Evolutionary conservation across 371 early-diverging fungal species (phyloP).

Genomic region (Massospora cicadina): DNA sequence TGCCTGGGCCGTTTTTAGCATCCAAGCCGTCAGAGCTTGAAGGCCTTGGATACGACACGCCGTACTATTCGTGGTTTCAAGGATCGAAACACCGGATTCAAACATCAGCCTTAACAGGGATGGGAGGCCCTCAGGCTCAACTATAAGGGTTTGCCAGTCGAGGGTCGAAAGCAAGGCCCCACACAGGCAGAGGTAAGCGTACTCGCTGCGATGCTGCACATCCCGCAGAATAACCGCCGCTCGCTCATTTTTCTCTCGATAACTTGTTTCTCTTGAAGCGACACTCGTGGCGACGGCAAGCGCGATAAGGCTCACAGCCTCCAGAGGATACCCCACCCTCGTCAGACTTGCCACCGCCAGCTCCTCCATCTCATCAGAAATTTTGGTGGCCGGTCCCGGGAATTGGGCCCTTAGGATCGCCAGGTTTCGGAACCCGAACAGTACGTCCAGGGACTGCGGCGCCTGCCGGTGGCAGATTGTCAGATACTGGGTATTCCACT

Average conservation of each 20-base stretch:
- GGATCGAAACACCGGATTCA: background rate
- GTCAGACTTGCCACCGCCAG: background rate
- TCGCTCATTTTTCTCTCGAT: background rate
- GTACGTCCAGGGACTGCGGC: background rate
- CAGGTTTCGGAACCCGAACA: background rate
- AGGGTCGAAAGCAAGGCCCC: background rate
- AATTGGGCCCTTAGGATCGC: background rate
- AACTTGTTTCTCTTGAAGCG: background rate
- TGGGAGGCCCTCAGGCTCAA: background rate
- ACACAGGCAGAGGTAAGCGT: background rate
- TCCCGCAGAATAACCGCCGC: background rate
- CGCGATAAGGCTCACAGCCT: background rate
- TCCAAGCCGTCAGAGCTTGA: background rate
- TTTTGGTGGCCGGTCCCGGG: background rate
- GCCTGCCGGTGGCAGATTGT: background rate
- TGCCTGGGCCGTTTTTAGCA: background rate
- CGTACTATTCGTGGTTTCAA: background rate
- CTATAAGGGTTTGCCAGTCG: background rate
- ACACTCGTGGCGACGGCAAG: background rate
- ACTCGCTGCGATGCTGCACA: background rate
- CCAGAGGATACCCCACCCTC: background rate
- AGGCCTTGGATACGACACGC: background rate
- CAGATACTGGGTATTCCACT: background rate
- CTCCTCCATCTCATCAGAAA: background rate
- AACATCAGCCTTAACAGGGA: background rate